Base-by-base conservation (phyloP, 768 basidiomycete genomes). In the Phlebiopsis flavidoalba region DNA sequence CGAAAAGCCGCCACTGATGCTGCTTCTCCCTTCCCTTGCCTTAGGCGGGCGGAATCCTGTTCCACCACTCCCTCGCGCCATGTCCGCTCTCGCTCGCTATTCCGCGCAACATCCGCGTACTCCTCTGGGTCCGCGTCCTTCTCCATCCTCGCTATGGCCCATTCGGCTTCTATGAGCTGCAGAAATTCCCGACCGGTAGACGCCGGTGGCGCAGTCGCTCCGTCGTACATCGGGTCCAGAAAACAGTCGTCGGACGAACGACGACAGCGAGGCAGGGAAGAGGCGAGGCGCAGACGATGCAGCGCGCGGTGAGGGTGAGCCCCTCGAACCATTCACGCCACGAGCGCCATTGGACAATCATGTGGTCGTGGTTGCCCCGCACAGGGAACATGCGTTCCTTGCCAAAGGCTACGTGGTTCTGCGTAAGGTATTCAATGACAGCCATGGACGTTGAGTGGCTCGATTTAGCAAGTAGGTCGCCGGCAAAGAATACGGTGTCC, bases 321-420 rank as follows among this genome's bases (percentile, higher is more conserved):
- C 53, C 54, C 57, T 68, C 68, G 59, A 95, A 84, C 92, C 93
- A 96, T 17, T 88, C 78, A 54, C 91, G 81, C 93, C 93, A 98
- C 1, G 80, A 76, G 24, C 86, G 80, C 95, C 95, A 97, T 74
- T 96, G 90, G 49, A 98, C 80, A 48, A 95, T 84, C 63, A 81
- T 81, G 73, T 98, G 93, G 74, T 98, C 95, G 69, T 98, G 93
- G 71, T 98, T 98, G 0, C 96, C 95, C 33, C 95, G 84, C 3
- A 97, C 93, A 15, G 93, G 94, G 22, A 80, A 80, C 47, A 93
- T 77, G 59, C 46, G 54, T 43, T 65, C 62, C 45, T n/a, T 48
- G 49, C 56, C 54, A 22, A 55, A 54, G 49, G 53, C 19, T 21
- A 11, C 37, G 54, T 84, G 82, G 66, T 87, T 70, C 8, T 74